Evolutionary conservation across 768 basidiomycete genomes (phyloP).

Genomic region (Rhodosporidiobolus sp.): DNA sequence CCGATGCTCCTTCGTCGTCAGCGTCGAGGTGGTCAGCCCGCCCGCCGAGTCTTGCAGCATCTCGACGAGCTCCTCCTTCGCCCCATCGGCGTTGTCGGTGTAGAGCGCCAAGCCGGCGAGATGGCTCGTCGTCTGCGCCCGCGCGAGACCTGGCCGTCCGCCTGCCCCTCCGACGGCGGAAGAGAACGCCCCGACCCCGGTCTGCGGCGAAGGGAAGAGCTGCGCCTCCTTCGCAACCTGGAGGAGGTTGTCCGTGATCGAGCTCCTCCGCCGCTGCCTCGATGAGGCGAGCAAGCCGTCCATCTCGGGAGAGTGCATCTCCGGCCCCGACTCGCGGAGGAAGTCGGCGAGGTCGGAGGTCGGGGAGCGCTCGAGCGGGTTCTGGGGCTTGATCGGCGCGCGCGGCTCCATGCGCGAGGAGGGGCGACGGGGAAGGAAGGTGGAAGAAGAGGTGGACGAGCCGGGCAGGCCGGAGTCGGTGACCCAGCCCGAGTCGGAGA

Average conservation of each 20-base stretch:
- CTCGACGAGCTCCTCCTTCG: slow-evolving; percentile 1
- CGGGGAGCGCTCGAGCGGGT: neutral
- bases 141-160: neutral
- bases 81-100: neutral
- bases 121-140: neutral
- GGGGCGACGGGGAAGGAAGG: neutral
- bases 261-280: neutral
- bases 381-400: neutral
- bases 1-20: neutral
- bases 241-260: neutral
- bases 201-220: neutral
- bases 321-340: slow-evolving; percentile 19
- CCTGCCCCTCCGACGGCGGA: too few species aligned
- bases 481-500: slow-evolving; percentile 4
- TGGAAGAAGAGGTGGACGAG: too few species aligned
- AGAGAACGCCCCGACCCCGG: too few species aligned
- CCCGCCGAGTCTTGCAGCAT: slow-evolving; percentile 2
- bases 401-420: slow-evolving; percentile 12
- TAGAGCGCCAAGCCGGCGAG: neutral
- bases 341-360: slow-evolving; percentile 29
- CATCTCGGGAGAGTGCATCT: slow-evolving; percentile 10
- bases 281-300: neutral
- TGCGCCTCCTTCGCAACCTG: neutral
- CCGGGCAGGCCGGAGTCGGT: neutral
- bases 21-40: too few species aligned